Evolutionary conservation across 2,329 filamentous ascomycete genomes (phyloP), one percentile per base, ranked within the genome.

Genomic region (Nigrospora oryzae): DNA sequence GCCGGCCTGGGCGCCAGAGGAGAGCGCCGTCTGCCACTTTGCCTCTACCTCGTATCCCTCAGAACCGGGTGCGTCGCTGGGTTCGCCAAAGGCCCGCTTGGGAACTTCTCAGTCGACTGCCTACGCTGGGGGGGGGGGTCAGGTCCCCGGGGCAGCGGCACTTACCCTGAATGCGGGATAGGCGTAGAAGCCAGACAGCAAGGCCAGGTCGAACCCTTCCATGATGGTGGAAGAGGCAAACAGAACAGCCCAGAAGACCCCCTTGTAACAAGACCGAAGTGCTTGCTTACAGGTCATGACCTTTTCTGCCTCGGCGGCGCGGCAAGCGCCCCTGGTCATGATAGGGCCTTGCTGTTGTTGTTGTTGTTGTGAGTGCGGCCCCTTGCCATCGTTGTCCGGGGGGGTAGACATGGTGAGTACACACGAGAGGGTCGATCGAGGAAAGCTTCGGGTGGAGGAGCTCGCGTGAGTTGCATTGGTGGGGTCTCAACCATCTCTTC

Each of bases 21-120:
- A 58, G 5, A 73, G 52, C 2, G 59, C 67, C 2, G 65, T 61
- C 49, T 72, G 69, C 70, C 70, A 73, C 13, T 60, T 48, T 1
- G 65, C 62, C 3, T 63, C 56, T 15, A 73, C 54, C 48, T 67
- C 57, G 41, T 67, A 67, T 5, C 51, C 52, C 8, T 52, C 57
- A 35, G 19, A 23, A 4, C 19, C 19, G 19, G 19, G 19, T 23
- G 60, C 44, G 11, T 33, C 33, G 16, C 11, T 17, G 12, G 12
- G n/a, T 13, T 35, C 43, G 6, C 62, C 62, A 42, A 60, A 66
- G 36, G 32, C 55, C 52, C 40, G 52, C 14, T 42, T 46, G 31
- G 17, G 5, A 16, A 12, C 23, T 19, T 28, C 5, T 35, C 40
- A 5, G 36, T 38, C 16, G 36, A 23, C 13, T 17, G 15, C n/a